Evolutionary conservation across 2,329 filamentous ascomycete species (phyloP).

Genomic region (Exophiala viscosa): DNA sequence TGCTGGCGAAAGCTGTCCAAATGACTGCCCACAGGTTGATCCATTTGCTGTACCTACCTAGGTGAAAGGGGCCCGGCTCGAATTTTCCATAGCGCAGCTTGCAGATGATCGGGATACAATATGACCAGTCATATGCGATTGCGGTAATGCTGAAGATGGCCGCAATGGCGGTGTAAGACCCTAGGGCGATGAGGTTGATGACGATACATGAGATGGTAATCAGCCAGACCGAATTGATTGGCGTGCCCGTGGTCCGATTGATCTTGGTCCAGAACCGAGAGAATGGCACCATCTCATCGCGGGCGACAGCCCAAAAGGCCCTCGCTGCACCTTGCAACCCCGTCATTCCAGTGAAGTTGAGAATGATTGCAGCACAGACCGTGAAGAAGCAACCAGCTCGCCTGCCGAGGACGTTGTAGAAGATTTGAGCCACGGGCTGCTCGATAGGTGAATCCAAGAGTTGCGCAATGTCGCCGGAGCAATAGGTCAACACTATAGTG

Average conservation of each 20-base stretch:
- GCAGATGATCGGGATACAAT: conserved; percentile 56
- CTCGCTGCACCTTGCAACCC: conserved; percentile 53
- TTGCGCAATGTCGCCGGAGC: conserved; percentile 48
- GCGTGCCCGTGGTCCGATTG: conserved; percentile 48
- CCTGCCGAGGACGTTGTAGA: conserved; percentile 56
- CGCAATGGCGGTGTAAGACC: conserved; percentile 48
- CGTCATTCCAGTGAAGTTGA: conserved; percentile 58
- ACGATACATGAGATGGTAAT: conserved; percentile 52
- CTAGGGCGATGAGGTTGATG: conserved; percentile 59
- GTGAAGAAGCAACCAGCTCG: conserved; percentile 53
- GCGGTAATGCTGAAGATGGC: conserved; percentile 46
- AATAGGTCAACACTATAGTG: conserved; percentile 57
- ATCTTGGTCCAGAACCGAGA: conserved; percentile 50
- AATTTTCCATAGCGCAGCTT: conserved; percentile 50
- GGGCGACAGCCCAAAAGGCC: conserved; percentile 55
- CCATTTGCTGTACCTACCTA: conserved; percentile 41
- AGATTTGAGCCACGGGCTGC: conserved; percentile 57
- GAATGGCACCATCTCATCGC: conserved; percentile 50
- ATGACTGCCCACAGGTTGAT: conserved; percentile 49
- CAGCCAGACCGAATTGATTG: conserved; percentile 55
- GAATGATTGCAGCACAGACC: conserved; percentile 55
- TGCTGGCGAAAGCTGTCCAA: conserved; percentile 54
- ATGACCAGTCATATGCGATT: conserved; percentile 47
- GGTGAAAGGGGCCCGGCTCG: conserved; percentile 51
- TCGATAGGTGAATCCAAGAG: conserved; percentile 46